Percentiles rank a stretch among this genome's conserved stretches.
Evolutionary conservation across 2,329 filamentous ascomycete genomes (phyloP).

Genomic region (Talaromyces islandicus): DNA sequence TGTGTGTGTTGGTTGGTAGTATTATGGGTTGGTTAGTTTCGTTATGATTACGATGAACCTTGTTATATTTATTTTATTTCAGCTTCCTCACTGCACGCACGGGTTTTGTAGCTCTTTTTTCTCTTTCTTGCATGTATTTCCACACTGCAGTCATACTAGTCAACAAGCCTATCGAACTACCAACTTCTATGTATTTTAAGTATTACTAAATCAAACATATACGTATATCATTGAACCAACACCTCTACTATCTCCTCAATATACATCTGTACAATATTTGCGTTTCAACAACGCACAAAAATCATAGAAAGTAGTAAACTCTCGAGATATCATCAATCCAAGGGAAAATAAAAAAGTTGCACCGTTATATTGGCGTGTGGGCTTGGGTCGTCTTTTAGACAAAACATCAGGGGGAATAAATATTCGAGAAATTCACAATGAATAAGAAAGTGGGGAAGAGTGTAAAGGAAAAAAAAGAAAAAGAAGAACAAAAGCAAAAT

Average conservation of each 20-base stretch:
- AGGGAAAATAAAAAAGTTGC: not conserved
- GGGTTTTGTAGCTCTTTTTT: too few relatives aligned
- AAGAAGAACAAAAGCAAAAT: constrained; percentile 14
- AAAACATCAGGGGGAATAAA: constrained; percentile 13
- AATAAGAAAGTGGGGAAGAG: constrained; percentile 8
- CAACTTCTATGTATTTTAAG: too few relatives aligned
- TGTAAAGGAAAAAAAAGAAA: constrained; percentile 10
- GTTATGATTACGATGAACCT: too few relatives aligned
- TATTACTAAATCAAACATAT: not conserved
- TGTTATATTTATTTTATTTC: too few relatives aligned
- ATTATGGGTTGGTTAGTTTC: too few relatives aligned
- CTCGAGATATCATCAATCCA: constrained; percentile 2
- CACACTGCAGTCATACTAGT: too few relatives aligned
- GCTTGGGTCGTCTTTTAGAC: not conserved
- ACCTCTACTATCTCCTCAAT: not conserved
- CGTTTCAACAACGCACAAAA: not conserved
- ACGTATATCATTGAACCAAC: constrained; percentile 15
- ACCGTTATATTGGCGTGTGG: not conserved
- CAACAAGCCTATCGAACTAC: too few relatives aligned
- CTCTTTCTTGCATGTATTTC: too few relatives aligned
- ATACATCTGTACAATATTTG: constrained; percentile 8
- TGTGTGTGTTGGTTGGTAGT: too few relatives aligned
- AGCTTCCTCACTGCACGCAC: too few relatives aligned
- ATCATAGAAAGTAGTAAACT: constrained; percentile 2
- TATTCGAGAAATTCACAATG: constrained; percentile 10